Evolutionary conservation across 169 alveolate genomes (phyloP), one percentile per base, ranked within the genome.

Genomic region (Plasmodium gaboni): DNA sequence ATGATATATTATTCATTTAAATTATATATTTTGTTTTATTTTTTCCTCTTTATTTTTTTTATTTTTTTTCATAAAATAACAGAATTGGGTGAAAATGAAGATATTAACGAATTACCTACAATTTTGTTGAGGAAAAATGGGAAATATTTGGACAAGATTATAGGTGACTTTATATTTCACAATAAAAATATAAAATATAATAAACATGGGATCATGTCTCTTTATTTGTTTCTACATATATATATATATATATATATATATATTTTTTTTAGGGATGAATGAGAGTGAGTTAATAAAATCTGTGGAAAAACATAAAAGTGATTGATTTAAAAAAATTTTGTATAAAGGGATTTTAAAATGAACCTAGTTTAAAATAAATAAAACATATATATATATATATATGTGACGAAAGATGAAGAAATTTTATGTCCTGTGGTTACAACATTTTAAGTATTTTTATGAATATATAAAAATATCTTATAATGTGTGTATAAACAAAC

Each of bases 41-140:
- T n/a, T n/a, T n/a, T n/a, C n/a, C 9, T 2, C 3, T 3, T 8
- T 22, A 5, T 15, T 1, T 5, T 60, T 60, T 3, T 60, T 7
- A 0, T 19, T 19, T 19, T 19, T 24, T 57, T 57, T 28, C 26
- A 22, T 17, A 22, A 15, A 15, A 13, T 55, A 22, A 1, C 5
- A 83, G 91, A 83, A 48, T 50, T 83, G 8, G 91, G 91, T 32
- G 91, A 83, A 53, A 68, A 68, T 5, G 91, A 83, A 53, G 91
- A 83, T 63, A 83, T 83, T 68, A 83, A 67, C 24, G 91, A 83
- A 55, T 48, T 83, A 28, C 91, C 91, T 26, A 83, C 91, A 8
- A 4, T 83, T 68, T 53, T 83, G 32, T 50, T 83, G 50, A 61
- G 91, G 17, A 83, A 67, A 67, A 53, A 83, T 22, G 91, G 91